Evolutionary conservation across 495 filamentous ascomycete genomes (phyloP), one percentile per base, ranked within the genome.

Genomic region (Chlorociboria aeruginascens): DNA sequence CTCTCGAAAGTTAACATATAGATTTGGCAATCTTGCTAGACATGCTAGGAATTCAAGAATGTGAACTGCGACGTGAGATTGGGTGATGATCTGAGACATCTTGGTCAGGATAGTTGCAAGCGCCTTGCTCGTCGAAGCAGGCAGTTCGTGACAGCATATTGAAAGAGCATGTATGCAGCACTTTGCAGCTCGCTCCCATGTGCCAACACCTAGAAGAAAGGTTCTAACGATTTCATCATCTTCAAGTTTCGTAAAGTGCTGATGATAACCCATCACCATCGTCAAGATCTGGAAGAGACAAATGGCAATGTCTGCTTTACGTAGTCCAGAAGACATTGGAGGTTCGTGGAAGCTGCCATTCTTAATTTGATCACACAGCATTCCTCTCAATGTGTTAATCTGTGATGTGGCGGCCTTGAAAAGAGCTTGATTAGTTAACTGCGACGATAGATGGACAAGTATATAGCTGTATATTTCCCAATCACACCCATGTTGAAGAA

Each of bases 401-500:
- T 93, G 81, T 20, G 76, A 70, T 10, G 81, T 74, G 8, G 83
- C 76, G 40, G 73, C 79, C 43, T 63, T 68, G 63, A 96, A 96
- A 7, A 95, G 68, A n/a, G 84, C 78, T 52, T 87, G 85, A 58
- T 97, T 97, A 57, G 81, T 81, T 32, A 99, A 72, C 57, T 96
- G 90, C 20, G 83, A 81, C 10, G 85, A 81, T n/a, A 95, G 66
- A 60, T 95, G 85, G 10, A 85, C 82, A 10, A 97, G 71, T 29
- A 92, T 74, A 60, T 87, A 95, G 65, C 85, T 89, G 70, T 94
- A 95, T 1, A 95, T 67, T 63, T 97, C 89, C 93, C 93, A 99
- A 43, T 95, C 84, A 29, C 77, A 77, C 40, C 82, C 84, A 35
- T 83, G 69, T 53, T 86, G 79, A 30, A 99, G 66, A 14, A 94